Evolutionary conservation across 2,329 filamentous ascomycete species (phyloP).

Genomic region (Fusarium albidum): DNA sequence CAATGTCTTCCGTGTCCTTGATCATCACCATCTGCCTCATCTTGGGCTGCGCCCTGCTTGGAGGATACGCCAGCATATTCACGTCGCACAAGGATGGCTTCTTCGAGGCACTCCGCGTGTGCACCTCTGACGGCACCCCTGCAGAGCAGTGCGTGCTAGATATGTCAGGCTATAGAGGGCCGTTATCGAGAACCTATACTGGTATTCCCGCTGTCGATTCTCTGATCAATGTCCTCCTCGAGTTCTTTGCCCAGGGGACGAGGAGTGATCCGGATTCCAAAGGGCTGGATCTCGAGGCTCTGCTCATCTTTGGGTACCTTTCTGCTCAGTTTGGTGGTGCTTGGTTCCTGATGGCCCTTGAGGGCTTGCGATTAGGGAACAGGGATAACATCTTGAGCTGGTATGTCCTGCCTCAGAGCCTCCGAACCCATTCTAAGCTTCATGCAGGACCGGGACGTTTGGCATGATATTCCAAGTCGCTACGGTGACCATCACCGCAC

Average conservation of each 20-base stretch:
- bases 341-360: conserved; percentile 30
- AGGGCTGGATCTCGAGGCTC: conserved; percentile 18
- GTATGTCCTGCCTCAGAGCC: conserved; percentile 3
- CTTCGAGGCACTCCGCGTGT: conserved; percentile 23
- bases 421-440: not conserved
- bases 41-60: conserved; percentile 24
- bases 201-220: conserved; percentile 4
- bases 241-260: conserved; percentile 32
- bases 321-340: conserved; percentile 34
- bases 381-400: conserved; percentile 22
- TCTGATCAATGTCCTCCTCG: conserved; percentile 19
- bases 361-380: conserved; percentile 28
- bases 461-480: conserved; percentile 29
- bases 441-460: conserved; percentile 27
- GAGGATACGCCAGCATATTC: conserved; percentile 32
- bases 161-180: conserved; percentile 11
- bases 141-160: conserved; percentile 16
- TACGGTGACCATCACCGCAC: conserved; percentile 32
- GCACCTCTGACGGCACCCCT: not conserved
- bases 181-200: not conserved
- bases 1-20: not conserved
- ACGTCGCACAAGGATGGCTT: conserved; percentile 26
- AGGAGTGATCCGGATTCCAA: not conserved
- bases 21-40: conserved; percentile 15
- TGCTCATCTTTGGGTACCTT: conserved; percentile 29